Percentiles rank a stretch among this genome's conserved stretches.
Conservation (phyloP, 495 filamentous ascomycete genomes). For the Annulohypoxylon stygium region DNA sequence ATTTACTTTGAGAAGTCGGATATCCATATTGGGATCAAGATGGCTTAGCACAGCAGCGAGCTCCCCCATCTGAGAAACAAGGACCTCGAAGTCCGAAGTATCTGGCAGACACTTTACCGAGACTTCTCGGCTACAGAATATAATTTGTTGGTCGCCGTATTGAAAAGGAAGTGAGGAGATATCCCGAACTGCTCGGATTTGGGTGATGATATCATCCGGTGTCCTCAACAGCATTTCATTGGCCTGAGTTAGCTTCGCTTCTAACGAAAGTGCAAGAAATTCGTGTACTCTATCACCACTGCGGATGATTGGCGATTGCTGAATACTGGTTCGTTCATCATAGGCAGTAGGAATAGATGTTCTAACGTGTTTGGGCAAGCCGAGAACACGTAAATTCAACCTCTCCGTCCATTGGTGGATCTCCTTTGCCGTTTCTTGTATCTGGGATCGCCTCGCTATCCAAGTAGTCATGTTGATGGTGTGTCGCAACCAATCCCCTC, state of each 20-base stretch:
- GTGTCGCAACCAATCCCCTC: neutral
- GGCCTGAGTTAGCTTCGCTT: no score
- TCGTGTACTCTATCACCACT: neutral
- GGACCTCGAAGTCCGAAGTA: neutral
- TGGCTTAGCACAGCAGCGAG: neutral
- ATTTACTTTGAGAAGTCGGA: neutral
- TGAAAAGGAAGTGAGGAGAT: neutral
- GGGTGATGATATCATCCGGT: no score
- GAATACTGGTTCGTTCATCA: no score
- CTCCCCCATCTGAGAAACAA: constrained; percentile 2
- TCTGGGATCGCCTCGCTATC: neutral
- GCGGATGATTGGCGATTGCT: neutral
- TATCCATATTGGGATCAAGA: neutral
- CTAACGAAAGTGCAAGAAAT: no score
- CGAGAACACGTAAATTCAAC: neutral
- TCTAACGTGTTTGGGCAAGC: neutral
- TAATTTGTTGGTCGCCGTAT: neutral
- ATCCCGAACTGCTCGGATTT: neutral
- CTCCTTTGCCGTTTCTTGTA: neutral
- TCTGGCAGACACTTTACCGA: neutral
- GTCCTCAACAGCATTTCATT: no score
- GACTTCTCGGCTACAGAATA: neutral
- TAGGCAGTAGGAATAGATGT: neutral
- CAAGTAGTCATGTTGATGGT: neutral
- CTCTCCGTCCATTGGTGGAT: neutral